Percentiles rank a stretch among this genome's conserved stretches.
These are phyloP conservation scores for Cenchrus purpureus DNA, from an alignment of 176 grass and related monocot species.

Conservation along the genomic window DNA sequence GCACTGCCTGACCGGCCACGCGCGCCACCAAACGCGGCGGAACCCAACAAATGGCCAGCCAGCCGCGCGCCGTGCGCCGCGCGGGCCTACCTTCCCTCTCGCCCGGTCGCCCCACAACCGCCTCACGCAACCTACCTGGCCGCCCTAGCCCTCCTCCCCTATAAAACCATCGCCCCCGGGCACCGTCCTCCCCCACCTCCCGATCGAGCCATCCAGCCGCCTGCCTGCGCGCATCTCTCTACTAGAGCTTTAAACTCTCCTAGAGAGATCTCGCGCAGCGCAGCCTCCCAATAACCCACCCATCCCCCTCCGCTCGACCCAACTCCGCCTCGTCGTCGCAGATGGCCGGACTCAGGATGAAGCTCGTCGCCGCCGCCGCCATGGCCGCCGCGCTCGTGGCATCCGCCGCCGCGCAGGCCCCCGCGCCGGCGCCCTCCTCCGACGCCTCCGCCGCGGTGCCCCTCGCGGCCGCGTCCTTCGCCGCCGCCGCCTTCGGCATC, in stretches of 20 bases:
- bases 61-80: background rate
- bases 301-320: background rate
- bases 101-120: background rate
- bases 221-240: slow-evolving; percentile 41
- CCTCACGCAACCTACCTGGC: slow-evolving; percentile 35
- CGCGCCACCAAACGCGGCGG: slow-evolving; percentile 26
- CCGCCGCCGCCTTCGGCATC: slow-evolving; percentile 53
- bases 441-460: slow-evolving; percentile 43
- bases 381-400: slow-evolving; percentile 55
- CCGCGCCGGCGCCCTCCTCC: slow-evolving; percentile 51
- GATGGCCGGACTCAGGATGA: slow-evolving; percentile 60
- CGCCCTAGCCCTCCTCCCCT: background rate
- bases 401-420: slow-evolving; percentile 48
- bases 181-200: slow-evolving; percentile 18
- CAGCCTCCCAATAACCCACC: background rate
- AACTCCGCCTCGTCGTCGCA: background rate
- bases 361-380: slow-evolving; percentile 51
- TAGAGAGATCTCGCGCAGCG: slow-evolving; percentile 41
- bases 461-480: slow-evolving; percentile 51
- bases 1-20: background rate
- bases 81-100: background rate
- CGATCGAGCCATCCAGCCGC: background rate
- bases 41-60: slow-evolving; percentile 52
- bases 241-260: slow-evolving; percentile 4
- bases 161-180: background rate